phyloP scores from a whole-genome alignment of 345 rosid species.

The Eucalyptus globulus region DNA sequence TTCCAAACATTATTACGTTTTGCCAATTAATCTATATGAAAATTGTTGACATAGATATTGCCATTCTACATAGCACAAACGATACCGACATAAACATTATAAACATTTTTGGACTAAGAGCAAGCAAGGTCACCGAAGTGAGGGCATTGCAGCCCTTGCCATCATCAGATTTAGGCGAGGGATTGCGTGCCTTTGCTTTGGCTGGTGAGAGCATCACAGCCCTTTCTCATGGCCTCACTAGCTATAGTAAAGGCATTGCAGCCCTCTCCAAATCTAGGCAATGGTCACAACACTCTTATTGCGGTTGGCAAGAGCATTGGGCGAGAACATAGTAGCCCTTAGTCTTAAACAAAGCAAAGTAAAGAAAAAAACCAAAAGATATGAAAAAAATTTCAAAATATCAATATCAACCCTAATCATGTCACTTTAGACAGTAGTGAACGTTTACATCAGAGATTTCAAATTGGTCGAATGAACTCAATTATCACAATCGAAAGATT shows the following conservation, averaged over 20 bases:
- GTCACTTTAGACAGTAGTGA: rapidly evolving
- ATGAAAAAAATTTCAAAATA: too few species aligned
- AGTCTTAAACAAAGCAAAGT: too few species aligned
- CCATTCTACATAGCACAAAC: too few species aligned
- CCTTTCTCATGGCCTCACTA: rapidly evolving
- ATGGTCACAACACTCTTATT: background rate
- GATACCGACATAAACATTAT: rapidly evolving
- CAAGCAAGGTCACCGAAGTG: too few species aligned
- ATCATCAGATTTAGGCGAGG: background rate
- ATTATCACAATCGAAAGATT: too few species aligned
- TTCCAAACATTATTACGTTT: too few species aligned
- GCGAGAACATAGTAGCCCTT: rapidly evolving
- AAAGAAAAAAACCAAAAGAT: too few species aligned
- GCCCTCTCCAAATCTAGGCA: background rate
- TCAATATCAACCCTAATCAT: too few species aligned
- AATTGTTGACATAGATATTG: too few species aligned
- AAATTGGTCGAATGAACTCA: rapidly evolving
- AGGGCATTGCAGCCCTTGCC: too few species aligned
- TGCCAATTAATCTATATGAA: too few species aligned
- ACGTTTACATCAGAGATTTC: rapidly evolving
- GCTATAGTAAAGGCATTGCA: background rate
- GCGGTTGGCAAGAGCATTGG: background rate
- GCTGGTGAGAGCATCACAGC: background rate
- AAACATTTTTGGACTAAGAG: too few species aligned
- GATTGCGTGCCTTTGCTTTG: rapidly evolving